Conservation (phyloP, 176 grass and related monocot genomes). For the Musa acuminata region DNA sequence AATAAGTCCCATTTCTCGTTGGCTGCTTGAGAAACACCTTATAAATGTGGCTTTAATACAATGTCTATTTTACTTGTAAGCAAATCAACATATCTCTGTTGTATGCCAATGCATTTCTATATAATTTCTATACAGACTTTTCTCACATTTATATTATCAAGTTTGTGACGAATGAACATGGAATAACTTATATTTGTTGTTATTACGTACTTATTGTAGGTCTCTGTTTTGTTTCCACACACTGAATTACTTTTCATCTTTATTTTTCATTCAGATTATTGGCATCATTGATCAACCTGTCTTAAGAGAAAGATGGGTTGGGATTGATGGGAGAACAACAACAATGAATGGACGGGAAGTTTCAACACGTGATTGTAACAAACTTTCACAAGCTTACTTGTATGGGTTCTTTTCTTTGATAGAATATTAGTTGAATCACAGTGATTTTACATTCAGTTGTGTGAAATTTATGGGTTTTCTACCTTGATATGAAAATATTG, state of each 20-base stretch:
- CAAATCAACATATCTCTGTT: background rate
- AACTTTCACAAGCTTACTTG: constrained; percentile 82
- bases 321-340: constrained; percentile 53
- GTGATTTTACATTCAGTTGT: no score
- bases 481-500: background rate
- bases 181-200: no score
- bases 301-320: constrained; percentile 84
- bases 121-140: background rate
- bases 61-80: background rate
- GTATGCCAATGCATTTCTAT: background rate
- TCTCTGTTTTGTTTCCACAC: no score
- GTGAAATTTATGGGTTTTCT: no score
- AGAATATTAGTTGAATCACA: background rate
- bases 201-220: no score
- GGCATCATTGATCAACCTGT: constrained; percentile 84
- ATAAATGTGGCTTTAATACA: no score
- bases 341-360: constrained; percentile 73
- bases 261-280: constrained; percentile 41
- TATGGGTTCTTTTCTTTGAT: constrained; percentile 27
- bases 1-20: no score
- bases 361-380: constrained; percentile 58
- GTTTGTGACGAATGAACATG: no score
- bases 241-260: background rate
- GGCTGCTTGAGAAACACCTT: no score
- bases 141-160: background rate